These are phyloP conservation scores for Penicillium steckii DNA, from an alignment of 495 filamentous ascomycete genomes.

Conservation along the genomic window DNA sequence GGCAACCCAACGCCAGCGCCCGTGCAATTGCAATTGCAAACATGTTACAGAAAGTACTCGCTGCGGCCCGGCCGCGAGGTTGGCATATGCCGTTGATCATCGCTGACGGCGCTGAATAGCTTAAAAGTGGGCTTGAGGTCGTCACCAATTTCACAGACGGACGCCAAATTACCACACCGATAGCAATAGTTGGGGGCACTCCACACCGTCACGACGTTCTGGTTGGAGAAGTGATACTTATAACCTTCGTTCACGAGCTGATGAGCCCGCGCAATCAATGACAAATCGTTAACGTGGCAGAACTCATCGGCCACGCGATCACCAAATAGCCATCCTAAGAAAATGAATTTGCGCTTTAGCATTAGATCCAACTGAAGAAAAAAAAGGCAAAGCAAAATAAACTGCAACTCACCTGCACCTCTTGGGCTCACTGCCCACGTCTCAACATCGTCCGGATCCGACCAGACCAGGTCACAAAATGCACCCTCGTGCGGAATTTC, in stretches of 20 bases:
- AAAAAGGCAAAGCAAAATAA: too few species aligned
- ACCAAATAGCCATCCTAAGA: constrained; percentile 83
- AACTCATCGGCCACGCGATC: constrained; percentile 98
- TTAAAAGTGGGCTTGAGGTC: constrained; percentile 85
- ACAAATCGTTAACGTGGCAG: constrained; percentile 96
- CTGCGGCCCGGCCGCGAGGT: constrained; percentile 74
- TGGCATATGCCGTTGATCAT: constrained; percentile 86
- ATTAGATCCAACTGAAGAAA: too few species aligned
- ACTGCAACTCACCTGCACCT: constrained; percentile 68
- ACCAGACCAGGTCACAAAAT: constrained; percentile 98
- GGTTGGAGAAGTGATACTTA: constrained; percentile 95
- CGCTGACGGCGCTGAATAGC: constrained; percentile 92
- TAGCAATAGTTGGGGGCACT: constrained; percentile 99
- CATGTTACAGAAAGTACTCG: constrained; percentile 89
- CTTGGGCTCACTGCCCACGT: constrained; percentile 96
- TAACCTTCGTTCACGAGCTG: constrained; percentile 98
- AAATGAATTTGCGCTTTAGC: background rate
- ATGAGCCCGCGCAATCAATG: constrained; percentile 91
- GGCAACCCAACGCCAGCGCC: constrained; percentile 38
- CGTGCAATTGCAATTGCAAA: constrained; percentile 31
- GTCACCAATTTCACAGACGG: constrained; percentile 89
- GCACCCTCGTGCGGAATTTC: constrained; percentile 98
- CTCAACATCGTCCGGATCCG: constrained; percentile 95
- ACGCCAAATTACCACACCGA: constrained; percentile 94
- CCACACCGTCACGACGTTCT: constrained; percentile 99